Evolutionary conservation across 2,329 filamentous ascomycete species (phyloP).

Genomic region (Fusarium nelsonii): DNA sequence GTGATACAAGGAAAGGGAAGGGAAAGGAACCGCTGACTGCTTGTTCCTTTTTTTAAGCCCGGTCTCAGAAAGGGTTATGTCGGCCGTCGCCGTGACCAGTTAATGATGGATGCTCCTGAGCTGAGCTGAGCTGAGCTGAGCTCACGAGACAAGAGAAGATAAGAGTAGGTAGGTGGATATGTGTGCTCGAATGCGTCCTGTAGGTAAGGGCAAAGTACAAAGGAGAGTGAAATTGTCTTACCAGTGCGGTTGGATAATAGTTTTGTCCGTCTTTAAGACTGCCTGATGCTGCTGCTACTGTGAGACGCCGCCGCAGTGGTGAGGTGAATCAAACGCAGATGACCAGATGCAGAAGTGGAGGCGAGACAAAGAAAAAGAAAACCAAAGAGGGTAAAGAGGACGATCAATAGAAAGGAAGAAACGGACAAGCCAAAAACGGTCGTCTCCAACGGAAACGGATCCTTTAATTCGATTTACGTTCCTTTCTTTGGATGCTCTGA

Average conservation of each 20-base stretch:
- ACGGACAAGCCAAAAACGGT: slow-evolving; percentile 10
- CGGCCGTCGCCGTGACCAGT: slow-evolving; percentile 31
- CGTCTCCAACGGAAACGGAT: slow-evolving; percentile 1
- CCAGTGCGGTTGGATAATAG: slow-evolving; percentile 27
- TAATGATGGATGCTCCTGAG: slow-evolving; percentile 23
- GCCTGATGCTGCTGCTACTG: slow-evolving; percentile 5
- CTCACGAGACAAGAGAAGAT: neutral
- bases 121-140: no score
- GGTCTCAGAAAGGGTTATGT: slow-evolving; percentile 12
- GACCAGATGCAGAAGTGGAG: slow-evolving; percentile 26
- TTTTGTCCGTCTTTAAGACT: slow-evolving; percentile 26
- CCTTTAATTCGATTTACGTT: slow-evolving; percentile 1
- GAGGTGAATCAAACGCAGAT: slow-evolving; percentile 23
- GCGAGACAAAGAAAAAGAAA: slow-evolving; percentile 16
- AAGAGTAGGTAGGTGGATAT: neutral
- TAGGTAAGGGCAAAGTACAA: slow-evolving; percentile 12
- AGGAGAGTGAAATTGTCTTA: slow-evolving; percentile 34
- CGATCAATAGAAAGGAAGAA: slow-evolving; percentile 12
- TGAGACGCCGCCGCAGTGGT: slow-evolving; percentile 10
- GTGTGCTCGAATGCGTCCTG: neutral
- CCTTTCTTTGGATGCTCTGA: slow-evolving; percentile 7
- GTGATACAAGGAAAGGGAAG: slow-evolving; percentile 4
- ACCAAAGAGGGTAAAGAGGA: slow-evolving; percentile 10
- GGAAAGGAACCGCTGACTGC: slow-evolving; percentile 3
- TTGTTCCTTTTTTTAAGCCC: slow-evolving; percentile 15